A percentile compares a stretch with the other conserved stretches of the same genome.
Evolutionary conservation across 2,329 filamentous ascomycete genomes (phyloP).

Genomic region (Elsinoe arachidis): DNA sequence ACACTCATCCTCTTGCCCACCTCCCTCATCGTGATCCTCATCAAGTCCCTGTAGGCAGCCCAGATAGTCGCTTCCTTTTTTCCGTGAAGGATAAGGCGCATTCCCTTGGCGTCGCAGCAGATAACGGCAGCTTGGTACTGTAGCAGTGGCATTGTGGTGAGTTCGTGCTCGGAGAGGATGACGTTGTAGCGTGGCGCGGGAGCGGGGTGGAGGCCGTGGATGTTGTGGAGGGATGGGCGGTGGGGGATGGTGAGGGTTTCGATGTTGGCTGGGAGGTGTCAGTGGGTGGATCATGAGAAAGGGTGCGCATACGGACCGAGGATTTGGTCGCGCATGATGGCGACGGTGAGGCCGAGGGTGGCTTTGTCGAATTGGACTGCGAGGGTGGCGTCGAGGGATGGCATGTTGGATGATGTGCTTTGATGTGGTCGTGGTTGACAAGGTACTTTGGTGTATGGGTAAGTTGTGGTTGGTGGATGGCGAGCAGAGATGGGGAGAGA

Average conservation of each 20-base stretch:
- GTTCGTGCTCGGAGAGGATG: conserved; percentile 6
- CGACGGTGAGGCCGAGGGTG: conserved; percentile 5
- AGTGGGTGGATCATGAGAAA: background rate
- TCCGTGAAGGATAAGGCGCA: background rate
- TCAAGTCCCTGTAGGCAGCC: conserved; percentile 3
- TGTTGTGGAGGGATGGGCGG: background rate
- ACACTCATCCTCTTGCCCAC: background rate
- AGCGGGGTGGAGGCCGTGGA: background rate
- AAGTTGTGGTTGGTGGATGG: background rate
- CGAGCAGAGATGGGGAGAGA: background rate
- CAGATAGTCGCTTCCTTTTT: conserved; percentile 7
- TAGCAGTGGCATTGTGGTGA: background rate
- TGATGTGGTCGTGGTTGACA: conserved; percentile 23
- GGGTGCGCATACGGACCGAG: background rate
- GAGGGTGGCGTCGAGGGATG: conserved; percentile 35
- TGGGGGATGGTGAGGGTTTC: background rate
- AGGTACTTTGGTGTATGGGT: background rate
- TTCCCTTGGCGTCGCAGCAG: background rate
- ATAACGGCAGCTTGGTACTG: conserved; percentile 3
- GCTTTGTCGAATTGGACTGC: conserved; percentile 12
- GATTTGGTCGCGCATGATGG: conserved; percentile 11
- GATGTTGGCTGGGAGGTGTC: background rate
- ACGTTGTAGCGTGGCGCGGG: background rate
- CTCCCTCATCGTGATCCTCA: conserved; percentile 7
- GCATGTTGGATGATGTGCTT: conserved; percentile 32